These are phyloP conservation scores for Pichia occidentalis DNA, from an alignment of 805 yeast genomes.

Conservation along the genomic window DNA sequence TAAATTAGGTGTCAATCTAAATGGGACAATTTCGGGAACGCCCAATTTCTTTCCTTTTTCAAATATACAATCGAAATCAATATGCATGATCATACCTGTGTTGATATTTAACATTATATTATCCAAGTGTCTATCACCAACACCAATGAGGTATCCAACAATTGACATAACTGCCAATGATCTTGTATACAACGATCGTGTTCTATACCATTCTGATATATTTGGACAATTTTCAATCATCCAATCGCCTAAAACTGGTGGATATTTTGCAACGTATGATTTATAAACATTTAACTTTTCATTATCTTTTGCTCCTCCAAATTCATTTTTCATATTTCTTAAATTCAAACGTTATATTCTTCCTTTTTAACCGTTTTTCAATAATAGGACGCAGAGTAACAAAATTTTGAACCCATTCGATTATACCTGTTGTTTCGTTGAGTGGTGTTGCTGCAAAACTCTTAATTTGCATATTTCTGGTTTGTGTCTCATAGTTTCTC, in stretches of 20 bases:
- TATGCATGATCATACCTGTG: slow-evolving; percentile 80
- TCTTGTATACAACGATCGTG: slow-evolving; percentile 66
- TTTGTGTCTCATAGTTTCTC: slow-evolving; percentile 64
- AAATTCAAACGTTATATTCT: slow-evolving; percentile 25
- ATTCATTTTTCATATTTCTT: slow-evolving; percentile 20
- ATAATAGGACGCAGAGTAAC: slow-evolving; percentile 63
- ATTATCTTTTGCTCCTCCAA: slow-evolving; percentile 16
- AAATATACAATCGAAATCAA: slow-evolving; percentile 93
- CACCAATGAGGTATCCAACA: slow-evolving; percentile 88
- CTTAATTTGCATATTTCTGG: slow-evolving; percentile 61
- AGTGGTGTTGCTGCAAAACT: slow-evolving; percentile 87
- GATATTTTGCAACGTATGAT: slow-evolving; percentile 32
- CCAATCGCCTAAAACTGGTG: slow-evolving; percentile 82
- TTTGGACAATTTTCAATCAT: slow-evolving; percentile 84
- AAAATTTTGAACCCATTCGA: slow-evolving; percentile 82
- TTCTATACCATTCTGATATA: slow-evolving; percentile 79
- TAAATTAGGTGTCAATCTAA: slow-evolving; percentile 81
- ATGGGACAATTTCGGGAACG: slow-evolving; percentile 92
- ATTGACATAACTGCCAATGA: slow-evolving; percentile 95
- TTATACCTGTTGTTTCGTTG: slow-evolving; percentile 79
- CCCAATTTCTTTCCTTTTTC: slow-evolving; percentile 71
- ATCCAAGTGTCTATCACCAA: slow-evolving; percentile 96
- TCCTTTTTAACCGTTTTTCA: slow-evolving; percentile 19
- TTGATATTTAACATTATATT: slow-evolving; percentile 69
- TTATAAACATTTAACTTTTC: slow-evolving; percentile 33